Evolutionary conservation across 768 basidiomycete genomes (phyloP).

Genomic region (Clavulina sp.): DNA sequence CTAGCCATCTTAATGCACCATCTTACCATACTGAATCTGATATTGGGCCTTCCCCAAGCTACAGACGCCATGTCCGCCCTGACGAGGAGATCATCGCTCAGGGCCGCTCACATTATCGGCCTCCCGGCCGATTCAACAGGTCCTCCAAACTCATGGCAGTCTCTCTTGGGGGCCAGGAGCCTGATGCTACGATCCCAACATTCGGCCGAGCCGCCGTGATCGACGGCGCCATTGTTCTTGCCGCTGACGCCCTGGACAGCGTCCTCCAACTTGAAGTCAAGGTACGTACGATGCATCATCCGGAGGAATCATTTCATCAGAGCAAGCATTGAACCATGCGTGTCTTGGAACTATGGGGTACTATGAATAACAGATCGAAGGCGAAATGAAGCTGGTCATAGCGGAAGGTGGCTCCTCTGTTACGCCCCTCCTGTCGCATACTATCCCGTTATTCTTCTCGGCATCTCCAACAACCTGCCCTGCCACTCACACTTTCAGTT

Average conservation of each 20-base stretch:
- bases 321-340: too few species aligned
- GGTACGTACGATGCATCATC: neutral
- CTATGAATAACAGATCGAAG: slow-evolving; percentile 5
- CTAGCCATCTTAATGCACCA: too few species aligned
- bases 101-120: neutral
- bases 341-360: neutral
- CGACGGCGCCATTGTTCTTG: neutral
- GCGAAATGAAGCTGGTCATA: slow-evolving; percentile 8
- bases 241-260: neutral
- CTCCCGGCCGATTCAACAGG: neutral
- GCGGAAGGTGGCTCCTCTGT: slow-evolving; percentile 6
- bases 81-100: neutral
- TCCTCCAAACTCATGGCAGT: neutral
- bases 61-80: neutral
- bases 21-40: neutral
- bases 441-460: slow-evolving; percentile 1
- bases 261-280: neutral
- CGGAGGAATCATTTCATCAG: too few species aligned
- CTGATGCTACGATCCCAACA: neutral
- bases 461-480: neutral
- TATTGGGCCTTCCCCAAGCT: neutral
- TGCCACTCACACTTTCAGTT: neutral
- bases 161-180: neutral
- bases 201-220: neutral
- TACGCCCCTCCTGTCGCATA: slow-evolving; percentile 1